Conservation (phyloP, 2,329 filamentous ascomycete genomes). For the Trichoderma sp. region DNA sequence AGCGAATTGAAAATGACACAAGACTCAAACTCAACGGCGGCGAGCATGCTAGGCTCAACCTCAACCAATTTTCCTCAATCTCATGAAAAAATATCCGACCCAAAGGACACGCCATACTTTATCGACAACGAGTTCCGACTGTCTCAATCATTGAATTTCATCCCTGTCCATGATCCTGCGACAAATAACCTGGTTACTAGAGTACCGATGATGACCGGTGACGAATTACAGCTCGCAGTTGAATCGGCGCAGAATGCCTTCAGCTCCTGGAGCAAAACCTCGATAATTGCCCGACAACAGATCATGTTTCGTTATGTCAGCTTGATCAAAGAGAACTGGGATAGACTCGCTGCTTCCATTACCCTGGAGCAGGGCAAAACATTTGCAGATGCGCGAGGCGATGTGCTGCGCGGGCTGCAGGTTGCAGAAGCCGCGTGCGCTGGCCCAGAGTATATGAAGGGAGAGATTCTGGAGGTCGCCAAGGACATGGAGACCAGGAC, state of each 20-base stretch:
- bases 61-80: not conserved
- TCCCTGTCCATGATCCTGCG: not conserved
- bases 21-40: not conserved
- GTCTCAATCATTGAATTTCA: not conserved
- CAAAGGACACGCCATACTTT: not conserved
- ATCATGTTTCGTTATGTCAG: not conserved
- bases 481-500: not conserved
- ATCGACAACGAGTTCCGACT: not conserved
- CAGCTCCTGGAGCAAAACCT: not conserved
- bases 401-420: not conserved
- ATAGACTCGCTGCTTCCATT: not conserved
- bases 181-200: not conserved
- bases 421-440: not conserved
- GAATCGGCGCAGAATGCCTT: not conserved
- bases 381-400: not conserved
- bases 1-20: not conserved
- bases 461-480: not conserved
- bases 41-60: not conserved
- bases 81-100: not conserved
- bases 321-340: not conserved
- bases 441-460: not conserved
- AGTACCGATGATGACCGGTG: not conserved
- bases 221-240: not conserved
- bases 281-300: not conserved
- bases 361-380: not conserved